Conservation (phyloP, 202 grass and related monocot genomes). For the Schoenoplectus tabernaemontani region DNA sequence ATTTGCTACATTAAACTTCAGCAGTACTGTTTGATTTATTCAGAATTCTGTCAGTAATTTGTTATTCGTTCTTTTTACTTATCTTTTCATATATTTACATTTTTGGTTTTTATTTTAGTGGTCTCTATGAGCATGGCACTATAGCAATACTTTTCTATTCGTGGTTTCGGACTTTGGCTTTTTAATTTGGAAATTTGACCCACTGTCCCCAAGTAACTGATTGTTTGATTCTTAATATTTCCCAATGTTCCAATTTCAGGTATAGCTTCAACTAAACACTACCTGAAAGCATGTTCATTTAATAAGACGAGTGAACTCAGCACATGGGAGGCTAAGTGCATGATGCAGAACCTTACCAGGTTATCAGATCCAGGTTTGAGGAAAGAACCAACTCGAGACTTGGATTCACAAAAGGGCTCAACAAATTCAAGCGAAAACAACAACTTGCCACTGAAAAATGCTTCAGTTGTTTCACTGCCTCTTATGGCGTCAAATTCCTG, state of each 20-base stretch:
- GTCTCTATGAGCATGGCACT: not conserved
- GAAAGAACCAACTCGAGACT: slow-evolving; percentile 57
- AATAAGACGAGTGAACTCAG: slow-evolving; percentile 37
- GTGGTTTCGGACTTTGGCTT: not conserved
- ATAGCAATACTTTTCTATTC: not conserved
- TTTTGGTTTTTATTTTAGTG: not conserved
- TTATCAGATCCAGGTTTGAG: slow-evolving; percentile 33
- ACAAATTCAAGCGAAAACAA: slow-evolving; percentile 76
- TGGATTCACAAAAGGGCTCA: slow-evolving; percentile 76
- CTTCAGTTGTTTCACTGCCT: slow-evolving; percentile 47
- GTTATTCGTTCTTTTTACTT: not conserved
- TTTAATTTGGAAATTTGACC: not conserved
- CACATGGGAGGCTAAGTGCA: slow-evolving; percentile 53
- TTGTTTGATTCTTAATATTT: slow-evolving; percentile 50
- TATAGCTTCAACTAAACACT: slow-evolving; percentile 60
- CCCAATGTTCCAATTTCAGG: slow-evolving; percentile 52
- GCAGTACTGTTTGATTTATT: not conserved
- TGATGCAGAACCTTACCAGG: slow-evolving; percentile 36
- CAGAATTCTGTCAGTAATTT: not conserved
- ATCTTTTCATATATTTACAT: not conserved
- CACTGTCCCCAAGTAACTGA: slow-evolving; percentile 44
- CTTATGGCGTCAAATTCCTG: slow-evolving; percentile 47
- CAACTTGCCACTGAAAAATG: slow-evolving; percentile 40
- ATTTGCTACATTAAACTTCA: not conserved
- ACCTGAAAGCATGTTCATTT: slow-evolving; percentile 60